phyloP scores from a whole-genome alignment of 495 filamentous ascomycete genomes.

The Penicillium argentinense region DNA sequence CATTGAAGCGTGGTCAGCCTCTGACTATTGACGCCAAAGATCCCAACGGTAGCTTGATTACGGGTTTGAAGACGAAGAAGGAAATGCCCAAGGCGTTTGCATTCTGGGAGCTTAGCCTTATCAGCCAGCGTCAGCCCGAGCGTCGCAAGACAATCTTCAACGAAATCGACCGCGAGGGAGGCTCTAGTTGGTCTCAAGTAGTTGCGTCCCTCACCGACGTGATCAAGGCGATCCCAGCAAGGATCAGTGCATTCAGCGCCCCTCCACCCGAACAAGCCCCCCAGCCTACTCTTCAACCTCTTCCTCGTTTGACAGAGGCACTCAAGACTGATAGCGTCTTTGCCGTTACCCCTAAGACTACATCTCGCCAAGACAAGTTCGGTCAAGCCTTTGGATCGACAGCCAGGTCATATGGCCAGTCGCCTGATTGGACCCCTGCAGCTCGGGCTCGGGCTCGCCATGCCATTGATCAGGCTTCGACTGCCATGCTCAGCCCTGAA shows the following conservation, averaged over 20 bases:
- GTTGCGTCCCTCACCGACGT: constrained; percentile 62
- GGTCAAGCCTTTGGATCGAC: constrained; percentile 54
- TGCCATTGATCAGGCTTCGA: constrained; percentile 43
- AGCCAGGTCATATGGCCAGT: constrained; percentile 60
- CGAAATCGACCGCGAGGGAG: constrained; percentile 81
- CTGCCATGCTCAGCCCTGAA: constrained; percentile 42
- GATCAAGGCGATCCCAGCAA: constrained; percentile 63
- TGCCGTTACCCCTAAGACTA: constrained; percentile 44
- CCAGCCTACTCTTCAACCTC: constrained; percentile 39
- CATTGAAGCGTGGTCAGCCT: constrained; percentile 79
- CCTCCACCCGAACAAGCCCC: constrained; percentile 32
- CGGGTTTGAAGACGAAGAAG: constrained; percentile 72
- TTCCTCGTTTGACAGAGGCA: constrained; percentile 53
- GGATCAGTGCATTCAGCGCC: constrained; percentile 59
- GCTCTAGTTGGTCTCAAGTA: constrained; percentile 80
- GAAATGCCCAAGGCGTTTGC: constrained; percentile 65
- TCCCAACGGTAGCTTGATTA: constrained; percentile 86
- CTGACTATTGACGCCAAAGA: constrained; percentile 81
- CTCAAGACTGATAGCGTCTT: constrained; percentile 63
- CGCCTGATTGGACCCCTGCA: constrained; percentile 47
- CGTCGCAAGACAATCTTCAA: constrained; percentile 82
- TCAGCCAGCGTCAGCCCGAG: constrained; percentile 67
- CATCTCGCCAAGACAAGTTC: constrained; percentile 47
- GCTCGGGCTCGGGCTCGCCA: constrained; percentile 44
- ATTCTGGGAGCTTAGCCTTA: constrained; percentile 85